These are phyloP conservation scores for Exophiala dermatitidis DNA, from an alignment of 2,329 filamentous ascomycete genomes.

Conservation along the genomic window DNA sequence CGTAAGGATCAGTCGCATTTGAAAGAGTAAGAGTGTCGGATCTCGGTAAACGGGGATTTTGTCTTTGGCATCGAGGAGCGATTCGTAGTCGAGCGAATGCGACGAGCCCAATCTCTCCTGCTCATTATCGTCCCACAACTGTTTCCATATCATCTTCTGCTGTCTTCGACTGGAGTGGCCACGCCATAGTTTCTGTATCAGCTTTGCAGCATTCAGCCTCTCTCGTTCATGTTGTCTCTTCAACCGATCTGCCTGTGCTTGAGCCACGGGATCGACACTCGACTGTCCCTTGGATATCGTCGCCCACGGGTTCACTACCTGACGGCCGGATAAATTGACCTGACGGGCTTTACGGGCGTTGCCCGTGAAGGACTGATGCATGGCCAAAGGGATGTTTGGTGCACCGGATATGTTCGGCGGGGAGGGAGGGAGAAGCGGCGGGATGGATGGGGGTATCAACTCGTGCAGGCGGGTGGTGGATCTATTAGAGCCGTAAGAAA, in stretches of 20 bases:
- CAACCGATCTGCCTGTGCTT: slow-evolving; percentile 78
- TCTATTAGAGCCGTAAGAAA: background rate
- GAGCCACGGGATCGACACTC: slow-evolving; percentile 62
- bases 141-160: slow-evolving; percentile 52
- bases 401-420: background rate
- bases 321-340: slow-evolving; percentile 86
- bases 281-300: slow-evolving; percentile 31
- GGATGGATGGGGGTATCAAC: background rate
- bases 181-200: slow-evolving; percentile 75
- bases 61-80: slow-evolving; percentile 31
- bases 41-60: slow-evolving; percentile 30
- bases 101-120: slow-evolving; percentile 19
- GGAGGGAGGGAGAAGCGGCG: too few relatives aligned
- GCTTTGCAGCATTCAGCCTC: slow-evolving; percentile 63
- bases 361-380: slow-evolving; percentile 92
- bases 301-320: slow-evolving; percentile 65
- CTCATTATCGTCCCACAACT: slow-evolving; percentile 57
- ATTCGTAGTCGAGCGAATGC: slow-evolving; percentile 7
- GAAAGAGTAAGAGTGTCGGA: slow-evolving; percentile 38
- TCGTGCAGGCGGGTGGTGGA: background rate
- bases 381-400: slow-evolving; percentile 34
- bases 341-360: slow-evolving; percentile 77
- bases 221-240: slow-evolving; percentile 75
- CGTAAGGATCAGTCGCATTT: slow-evolving; percentile 61
- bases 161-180: slow-evolving; percentile 59